Conservation (phyloP, 768 basidiomycete genomes). For the Amanita rimosa region DNA sequence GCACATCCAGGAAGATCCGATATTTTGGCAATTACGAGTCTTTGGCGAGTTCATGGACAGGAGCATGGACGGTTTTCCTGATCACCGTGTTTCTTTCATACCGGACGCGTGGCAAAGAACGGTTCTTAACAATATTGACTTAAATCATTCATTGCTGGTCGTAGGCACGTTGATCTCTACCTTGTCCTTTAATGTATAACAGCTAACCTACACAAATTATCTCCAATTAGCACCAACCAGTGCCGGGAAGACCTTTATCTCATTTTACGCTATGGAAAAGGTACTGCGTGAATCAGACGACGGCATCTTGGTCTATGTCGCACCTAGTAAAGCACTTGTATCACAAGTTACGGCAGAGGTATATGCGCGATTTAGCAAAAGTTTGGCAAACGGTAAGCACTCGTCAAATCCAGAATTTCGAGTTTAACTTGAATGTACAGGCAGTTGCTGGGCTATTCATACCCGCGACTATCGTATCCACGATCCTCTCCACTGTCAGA, state of each 20-base stretch:
- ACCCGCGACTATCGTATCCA: constrained; percentile 55
- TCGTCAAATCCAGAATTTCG: background rate
- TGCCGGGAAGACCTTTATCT: constrained; percentile 71
- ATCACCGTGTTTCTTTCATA: constrained; percentile 47
- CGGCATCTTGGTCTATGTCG: constrained; percentile 60
- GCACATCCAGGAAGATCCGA: constrained; percentile 41
- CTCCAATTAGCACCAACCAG: constrained; percentile 47
- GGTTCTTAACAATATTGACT: constrained; percentile 56
- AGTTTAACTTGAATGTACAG: constrained; percentile 18
- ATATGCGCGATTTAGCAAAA: constrained; percentile 58
- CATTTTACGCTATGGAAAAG: constrained; percentile 69
- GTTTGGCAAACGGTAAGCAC: constrained; percentile 28
- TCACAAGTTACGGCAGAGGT: constrained; percentile 63
- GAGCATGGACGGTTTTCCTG: constrained; percentile 51
- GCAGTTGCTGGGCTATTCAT: constrained; percentile 53
- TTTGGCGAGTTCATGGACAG: constrained; percentile 69
- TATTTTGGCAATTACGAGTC: constrained; percentile 56
- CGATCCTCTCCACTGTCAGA: constrained; percentile 58
- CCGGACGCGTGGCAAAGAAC: constrained; percentile 65
- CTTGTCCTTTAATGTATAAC: background rate
- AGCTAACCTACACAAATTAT: background rate
- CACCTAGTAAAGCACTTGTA: constrained; percentile 68
- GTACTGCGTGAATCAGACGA: constrained; percentile 51
- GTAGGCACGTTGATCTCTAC: constrained; percentile 35
- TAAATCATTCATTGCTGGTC: constrained; percentile 47